phyloP scores from a whole-genome alignment of 768 basidiomycete species.

The Pisolithus marmoratus region DNA sequence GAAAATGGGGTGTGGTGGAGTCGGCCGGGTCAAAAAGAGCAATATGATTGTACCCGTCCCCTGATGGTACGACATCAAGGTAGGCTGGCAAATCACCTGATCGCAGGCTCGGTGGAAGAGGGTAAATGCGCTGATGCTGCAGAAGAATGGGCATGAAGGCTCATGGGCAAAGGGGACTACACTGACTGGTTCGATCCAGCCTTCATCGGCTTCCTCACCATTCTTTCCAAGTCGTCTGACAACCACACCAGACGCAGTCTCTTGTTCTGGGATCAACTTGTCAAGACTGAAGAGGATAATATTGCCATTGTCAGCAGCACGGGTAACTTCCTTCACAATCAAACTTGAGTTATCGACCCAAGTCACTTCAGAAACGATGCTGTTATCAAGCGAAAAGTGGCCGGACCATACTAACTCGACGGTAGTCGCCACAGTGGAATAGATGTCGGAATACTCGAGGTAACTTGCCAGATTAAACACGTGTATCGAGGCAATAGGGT shows the following conservation, averaged over 20 bases:
- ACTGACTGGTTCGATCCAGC: constrained; percentile 89
- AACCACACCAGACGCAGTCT: constrained; percentile 41
- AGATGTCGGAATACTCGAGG: constrained; percentile 25
- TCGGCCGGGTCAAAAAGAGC: constrained; percentile 82
- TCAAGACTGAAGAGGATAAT: constrained; percentile 70
- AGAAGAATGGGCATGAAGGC: constrained; percentile 10
- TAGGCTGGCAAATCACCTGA: constrained; percentile 56
- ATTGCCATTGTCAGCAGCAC: constrained; percentile 75
- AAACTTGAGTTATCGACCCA: constrained; percentile 80
- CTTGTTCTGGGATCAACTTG: constrained; percentile 14
- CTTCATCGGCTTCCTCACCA: constrained; percentile 85
- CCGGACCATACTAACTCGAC: constrained; percentile 63
- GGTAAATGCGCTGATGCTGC: constrained; percentile 60
- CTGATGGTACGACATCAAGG: constrained; percentile 81
- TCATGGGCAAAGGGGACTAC: constrained; percentile 1
- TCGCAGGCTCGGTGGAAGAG: constrained; percentile 43
- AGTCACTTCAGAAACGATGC: constrained; percentile 73
- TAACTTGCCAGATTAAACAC: constrained; percentile 73
- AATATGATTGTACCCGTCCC: constrained; percentile 85
- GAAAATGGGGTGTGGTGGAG: constrained; percentile 64
- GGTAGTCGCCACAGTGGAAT: constrained; percentile 38
- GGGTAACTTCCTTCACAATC: constrained; percentile 81
- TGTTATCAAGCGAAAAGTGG: constrained; percentile 51
- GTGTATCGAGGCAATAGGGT: constrained; percentile 78
- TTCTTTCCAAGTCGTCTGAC: constrained; percentile 74